A percentile compares a stretch with the other conserved stretches of the same genome.
phyloP scores from a whole-genome alignment of 352 stramenopile genomes.

The Nothophytophthora sp. region DNA sequence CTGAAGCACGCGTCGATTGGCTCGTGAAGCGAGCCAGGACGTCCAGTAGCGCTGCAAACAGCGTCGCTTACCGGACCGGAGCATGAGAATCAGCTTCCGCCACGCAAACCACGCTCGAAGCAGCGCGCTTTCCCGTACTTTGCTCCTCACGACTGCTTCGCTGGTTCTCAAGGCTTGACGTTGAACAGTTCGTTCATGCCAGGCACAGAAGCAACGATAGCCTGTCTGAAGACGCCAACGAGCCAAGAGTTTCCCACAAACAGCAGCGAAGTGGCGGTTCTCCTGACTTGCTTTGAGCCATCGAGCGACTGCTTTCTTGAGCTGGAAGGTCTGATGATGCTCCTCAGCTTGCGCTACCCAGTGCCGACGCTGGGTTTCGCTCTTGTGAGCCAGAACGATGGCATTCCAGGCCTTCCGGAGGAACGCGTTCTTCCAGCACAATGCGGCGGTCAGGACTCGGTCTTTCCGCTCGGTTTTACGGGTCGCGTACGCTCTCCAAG shows the following conservation, averaged over 20 bases:
- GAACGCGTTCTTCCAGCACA: constrained; percentile 24
- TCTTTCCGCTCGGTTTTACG: neutral
- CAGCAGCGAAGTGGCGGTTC: constrained; percentile 11
- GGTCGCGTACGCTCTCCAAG: constrained; percentile 19
- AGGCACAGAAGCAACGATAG: constrained; percentile 37
- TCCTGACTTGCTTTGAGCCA: constrained; percentile 18
- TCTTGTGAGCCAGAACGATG: constrained; percentile 7
- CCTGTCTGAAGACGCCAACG: constrained; percentile 41
- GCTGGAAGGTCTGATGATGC: constrained; percentile 3
- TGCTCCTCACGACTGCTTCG: constrained; percentile 5
- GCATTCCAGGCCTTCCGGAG: constrained; percentile 28
- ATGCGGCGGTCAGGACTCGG: neutral
- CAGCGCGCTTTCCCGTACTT: constrained; percentile 1
- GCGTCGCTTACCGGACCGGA: constrained; percentile 13
- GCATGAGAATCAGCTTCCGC: constrained; percentile 39
- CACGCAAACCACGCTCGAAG: constrained; percentile 35
- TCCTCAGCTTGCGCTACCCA: constrained; percentile 7
- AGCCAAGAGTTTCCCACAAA: constrained; percentile 25
- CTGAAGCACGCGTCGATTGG: constrained; percentile 9
- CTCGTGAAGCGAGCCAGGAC: constrained; percentile 17
- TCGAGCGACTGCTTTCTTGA: constrained; percentile 5
- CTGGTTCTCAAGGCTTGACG: constrained; percentile 5
- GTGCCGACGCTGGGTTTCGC: neutral
- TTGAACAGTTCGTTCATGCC: constrained; percentile 5
- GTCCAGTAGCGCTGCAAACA: constrained; percentile 24